phyloP scores from a whole-genome alignment of 148 eudicot species.

The Tetragonia tetragonoides region DNA sequence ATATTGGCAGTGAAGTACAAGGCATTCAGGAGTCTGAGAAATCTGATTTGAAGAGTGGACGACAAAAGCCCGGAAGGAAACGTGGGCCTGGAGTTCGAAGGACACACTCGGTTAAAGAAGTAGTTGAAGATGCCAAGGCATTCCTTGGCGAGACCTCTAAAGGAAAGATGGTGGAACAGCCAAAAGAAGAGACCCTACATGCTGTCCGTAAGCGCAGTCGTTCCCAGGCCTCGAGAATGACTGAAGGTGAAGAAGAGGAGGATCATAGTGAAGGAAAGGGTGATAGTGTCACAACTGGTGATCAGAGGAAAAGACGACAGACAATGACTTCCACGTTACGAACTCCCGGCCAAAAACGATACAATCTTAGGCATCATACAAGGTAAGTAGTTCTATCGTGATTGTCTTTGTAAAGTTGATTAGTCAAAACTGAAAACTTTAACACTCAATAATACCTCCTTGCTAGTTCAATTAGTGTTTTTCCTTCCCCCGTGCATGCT shows the following conservation, averaged over 20 bases:
- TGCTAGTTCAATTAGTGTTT: background rate
- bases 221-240: slow-evolving; percentile 41
- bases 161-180: slow-evolving; percentile 20
- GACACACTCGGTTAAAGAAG: slow-evolving; percentile 57
- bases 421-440: background rate
- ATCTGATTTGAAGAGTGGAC: slow-evolving; percentile 43
- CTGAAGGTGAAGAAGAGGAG: slow-evolving; percentile 52
- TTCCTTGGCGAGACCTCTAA: slow-evolving; percentile 38
- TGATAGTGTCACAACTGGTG: slow-evolving; percentile 64
- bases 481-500: no score
- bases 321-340: slow-evolving; percentile 42
- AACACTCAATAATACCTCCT: background rate
- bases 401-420: background rate
- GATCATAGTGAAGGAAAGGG: slow-evolving; percentile 62
- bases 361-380: slow-evolving; percentile 77
- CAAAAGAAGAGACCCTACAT: slow-evolving; percentile 26
- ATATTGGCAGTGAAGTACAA: slow-evolving; percentile 32
- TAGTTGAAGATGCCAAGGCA: slow-evolving; percentile 59
- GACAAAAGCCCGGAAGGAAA: slow-evolving; percentile 34
- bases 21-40: slow-evolving; percentile 56
- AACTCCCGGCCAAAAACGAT: slow-evolving; percentile 67
- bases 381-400: slow-evolving; percentile 45
- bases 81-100: slow-evolving; percentile 39
- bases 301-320: slow-evolving; percentile 70
- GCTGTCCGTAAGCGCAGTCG: slow-evolving; percentile 57